Percentiles rank a stretch among this genome's conserved stretches.
Evolutionary conservation across 1,284 basidiomycete genomes (phyloP).

Genomic region (Heliocybe sulcata): DNA sequence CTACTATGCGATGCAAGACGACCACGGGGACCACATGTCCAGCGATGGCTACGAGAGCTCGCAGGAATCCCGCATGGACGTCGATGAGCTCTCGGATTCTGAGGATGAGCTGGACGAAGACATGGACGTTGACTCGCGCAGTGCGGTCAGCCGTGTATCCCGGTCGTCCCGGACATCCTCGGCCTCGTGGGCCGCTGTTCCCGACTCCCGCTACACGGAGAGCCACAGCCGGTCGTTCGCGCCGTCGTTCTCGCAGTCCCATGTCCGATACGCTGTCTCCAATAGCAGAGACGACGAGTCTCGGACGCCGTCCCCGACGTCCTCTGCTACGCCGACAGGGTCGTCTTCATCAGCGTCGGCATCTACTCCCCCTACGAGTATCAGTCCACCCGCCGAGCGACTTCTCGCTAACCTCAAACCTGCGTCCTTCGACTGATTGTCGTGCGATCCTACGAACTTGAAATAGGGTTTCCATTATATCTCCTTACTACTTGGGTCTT

Average conservation of each 20-base stretch:
- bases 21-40: neutral
- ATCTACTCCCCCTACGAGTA: neutral
- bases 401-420: neutral
- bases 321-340: neutral
- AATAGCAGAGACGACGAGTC: neutral
- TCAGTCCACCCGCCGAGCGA: neutral
- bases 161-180: neutral
- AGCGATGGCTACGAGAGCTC: neutral
- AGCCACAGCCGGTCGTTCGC: neutral
- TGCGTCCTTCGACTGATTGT: neutral
- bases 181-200: neutral
- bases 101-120: neutral
- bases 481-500: neutral
- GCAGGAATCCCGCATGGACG: neutral
- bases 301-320: neutral
- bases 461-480: neutral
- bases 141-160: neutral
- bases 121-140: neutral
- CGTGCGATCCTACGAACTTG: no score
- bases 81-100: neutral
- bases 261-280: neutral
- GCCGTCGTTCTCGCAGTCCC: neutral
- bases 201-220: neutral
- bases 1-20: neutral
- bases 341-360: neutral